Evolutionary conservation across 768 basidiomycete species (phyloP).

Genomic region (Mycena alexandri): DNA sequence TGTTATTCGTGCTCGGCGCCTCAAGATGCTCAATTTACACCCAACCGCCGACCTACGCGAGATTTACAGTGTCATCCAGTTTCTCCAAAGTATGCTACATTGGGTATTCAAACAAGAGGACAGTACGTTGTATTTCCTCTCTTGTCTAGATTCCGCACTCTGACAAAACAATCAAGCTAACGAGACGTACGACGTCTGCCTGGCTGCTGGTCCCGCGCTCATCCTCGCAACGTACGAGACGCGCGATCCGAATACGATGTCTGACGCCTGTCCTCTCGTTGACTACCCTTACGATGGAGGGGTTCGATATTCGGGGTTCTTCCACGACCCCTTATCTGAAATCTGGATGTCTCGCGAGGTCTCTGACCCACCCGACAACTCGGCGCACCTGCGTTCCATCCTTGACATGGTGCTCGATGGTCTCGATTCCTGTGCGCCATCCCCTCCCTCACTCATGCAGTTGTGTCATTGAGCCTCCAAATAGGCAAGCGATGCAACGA

Average conservation of each 20-base stretch:
- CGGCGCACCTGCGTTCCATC: neutral
- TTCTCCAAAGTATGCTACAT: neutral
- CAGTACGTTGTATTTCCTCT: neutral
- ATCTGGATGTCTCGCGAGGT: no score
- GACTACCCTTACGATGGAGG: neutral
- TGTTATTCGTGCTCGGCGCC: neutral
- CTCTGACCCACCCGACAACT: neutral
- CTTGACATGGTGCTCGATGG: neutral
- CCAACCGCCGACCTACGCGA: slow-evolving; percentile 3
- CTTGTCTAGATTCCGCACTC: no score
- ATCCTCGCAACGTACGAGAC: neutral
- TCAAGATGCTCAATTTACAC: neutral
- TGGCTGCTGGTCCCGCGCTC: slow-evolving; percentile 4
- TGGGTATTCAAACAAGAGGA: neutral
- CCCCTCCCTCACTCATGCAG: no score
- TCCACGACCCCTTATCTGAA: neutral
- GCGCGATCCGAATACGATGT: neutral
- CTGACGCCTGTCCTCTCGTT: neutral
- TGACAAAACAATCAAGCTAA: no score
- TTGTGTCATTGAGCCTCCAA: no score
- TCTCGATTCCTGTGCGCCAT: no score
- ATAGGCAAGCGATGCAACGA: no score
- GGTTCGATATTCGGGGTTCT: neutral
- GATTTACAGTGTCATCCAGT: neutral
- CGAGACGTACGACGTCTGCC: neutral